Base-by-base conservation (phyloP, 2,329 filamentous ascomycete species). In the Fusarium begoniae region DNA sequence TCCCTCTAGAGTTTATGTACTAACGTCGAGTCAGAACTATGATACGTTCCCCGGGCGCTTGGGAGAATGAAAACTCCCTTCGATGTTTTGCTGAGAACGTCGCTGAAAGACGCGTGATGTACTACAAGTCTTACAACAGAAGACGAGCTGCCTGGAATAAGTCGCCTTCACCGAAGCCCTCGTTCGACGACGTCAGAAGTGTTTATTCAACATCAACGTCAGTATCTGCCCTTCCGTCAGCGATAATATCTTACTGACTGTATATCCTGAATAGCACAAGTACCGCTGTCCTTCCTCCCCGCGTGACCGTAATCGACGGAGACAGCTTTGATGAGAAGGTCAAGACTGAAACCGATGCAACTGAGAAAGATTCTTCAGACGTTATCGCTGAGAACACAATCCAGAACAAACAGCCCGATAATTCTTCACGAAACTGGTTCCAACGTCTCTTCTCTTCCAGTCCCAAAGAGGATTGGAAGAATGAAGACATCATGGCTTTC, bases 1-100 rank as follows among this genome's bases (percentile, higher is more conserved):
- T 18, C 3, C 4, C 0, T 4, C 10, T 3, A n/a, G 1, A 8
- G 6, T 3, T 7, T 8, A 32, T 0, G 5, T 18, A 5, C 30
- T 15, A 12, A 24, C 2, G 1, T 8, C 1, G 1, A 9, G 13
- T 7, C 5, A 71, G 69, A 8, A 38, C 28, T 7, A 24, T 26
- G 24, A 37, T 18, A 5, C 63, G 55, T 20, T 24, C 38, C 17
- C 66, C 50, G 5, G 69, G 69, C 5, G 35, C 51, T 8, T 43
- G 47, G 17, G 45, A 38, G 1, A 51, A 50, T 14, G 69, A 71
- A 26, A 26, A 9, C 3, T 48, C 67, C 0, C 24, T 71, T 2
- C 45, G 67, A 13, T 2, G 4, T 3, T 32, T 55, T 12, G 67
- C 62, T 7, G 30, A 58, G 4, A 37, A 9, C 4, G n/a, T 62